These are phyloP conservation scores for Mycena latifolia DNA, from an alignment of 768 basidiomycete species.

Conservation along the genomic window DNA sequence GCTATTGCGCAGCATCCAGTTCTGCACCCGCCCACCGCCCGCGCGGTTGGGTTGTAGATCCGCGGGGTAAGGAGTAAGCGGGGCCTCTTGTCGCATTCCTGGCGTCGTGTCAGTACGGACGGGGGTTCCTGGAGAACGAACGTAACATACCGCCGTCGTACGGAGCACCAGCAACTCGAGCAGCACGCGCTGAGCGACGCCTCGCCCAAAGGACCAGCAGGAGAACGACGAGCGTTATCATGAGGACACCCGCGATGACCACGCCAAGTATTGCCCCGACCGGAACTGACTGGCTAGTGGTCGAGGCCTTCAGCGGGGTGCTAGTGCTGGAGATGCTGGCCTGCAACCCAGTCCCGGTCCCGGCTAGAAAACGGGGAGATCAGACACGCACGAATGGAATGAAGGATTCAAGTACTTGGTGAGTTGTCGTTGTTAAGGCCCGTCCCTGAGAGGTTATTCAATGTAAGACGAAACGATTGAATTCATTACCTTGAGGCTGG, in stretches of 20 bases:
- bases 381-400: background rate
- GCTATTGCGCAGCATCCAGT: slow-evolving; percentile 9
- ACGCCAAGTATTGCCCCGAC: slow-evolving; percentile 9
- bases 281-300: background rate
- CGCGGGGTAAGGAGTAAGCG: slow-evolving; percentile 8
- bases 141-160: slow-evolving; percentile 4
- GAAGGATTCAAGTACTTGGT: background rate
- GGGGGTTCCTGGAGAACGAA: background rate
- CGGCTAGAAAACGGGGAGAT: background rate
- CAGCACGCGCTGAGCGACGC: slow-evolving; percentile 4
- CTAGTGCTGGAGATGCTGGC: background rate
- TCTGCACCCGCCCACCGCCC: slow-evolving; percentile 1
- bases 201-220: slow-evolving; percentile 4
- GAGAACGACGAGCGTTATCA: background rate
- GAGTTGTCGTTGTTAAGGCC: background rate
- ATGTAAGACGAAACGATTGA: too few relatives aligned
- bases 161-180: background rate
- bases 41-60: slow-evolving; percentile 20
- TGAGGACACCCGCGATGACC: slow-evolving; percentile 13
- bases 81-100: background rate
- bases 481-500: too few relatives aligned
- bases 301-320: background rate
- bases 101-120: background rate
- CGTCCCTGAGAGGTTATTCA: too few relatives aligned
- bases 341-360: background rate